phyloP scores from a whole-genome alignment of 768 basidiomycete species.

The Scleroderma citrinum region DNA sequence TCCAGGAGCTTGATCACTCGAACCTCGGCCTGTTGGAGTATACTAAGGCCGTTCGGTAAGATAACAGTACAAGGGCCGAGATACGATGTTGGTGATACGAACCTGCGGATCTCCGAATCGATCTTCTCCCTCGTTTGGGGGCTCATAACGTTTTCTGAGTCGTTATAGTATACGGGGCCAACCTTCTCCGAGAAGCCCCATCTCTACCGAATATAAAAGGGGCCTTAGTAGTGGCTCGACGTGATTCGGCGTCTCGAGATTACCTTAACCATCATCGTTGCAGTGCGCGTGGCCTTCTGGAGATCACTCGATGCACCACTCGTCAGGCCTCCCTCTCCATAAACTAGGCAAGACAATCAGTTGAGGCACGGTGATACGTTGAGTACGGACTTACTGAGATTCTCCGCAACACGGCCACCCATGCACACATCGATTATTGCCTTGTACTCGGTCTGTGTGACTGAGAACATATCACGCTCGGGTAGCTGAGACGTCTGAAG shows the following conservation, averaged over 20 bases:
- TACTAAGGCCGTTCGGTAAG: constrained; percentile 23
- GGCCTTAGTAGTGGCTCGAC: not conserved
- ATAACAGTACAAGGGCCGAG: not conserved
- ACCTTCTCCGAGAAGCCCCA: constrained; percentile 77
- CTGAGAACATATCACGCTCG: constrained; percentile 66
- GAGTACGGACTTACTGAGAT: constrained; percentile 52
- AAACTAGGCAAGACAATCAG: constrained; percentile 46
- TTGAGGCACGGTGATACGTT: not conserved
- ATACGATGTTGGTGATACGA: constrained; percentile 26
- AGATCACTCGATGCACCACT: constrained; percentile 93
- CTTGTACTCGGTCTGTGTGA: constrained; percentile 68
- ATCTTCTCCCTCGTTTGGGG: constrained; percentile 76
- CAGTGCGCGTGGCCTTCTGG: constrained; percentile 69
- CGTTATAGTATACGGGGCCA: constrained; percentile 73
- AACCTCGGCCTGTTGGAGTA: constrained; percentile 65
- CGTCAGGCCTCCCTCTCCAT: constrained; percentile 81
- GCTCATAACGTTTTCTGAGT: constrained; percentile 68
- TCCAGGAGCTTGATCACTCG: constrained; percentile 63
- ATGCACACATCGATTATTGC: constrained; percentile 87
- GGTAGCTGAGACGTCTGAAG: constrained; percentile 71
- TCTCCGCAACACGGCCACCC: constrained; percentile 95
- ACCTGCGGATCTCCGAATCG: constrained; percentile 82
- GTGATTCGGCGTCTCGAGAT: not conserved
- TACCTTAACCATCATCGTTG: constrained; percentile 87
- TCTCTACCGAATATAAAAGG: constrained; percentile 35